Base-by-base conservation (phyloP, 2,329 filamentous ascomycete genomes). In the Fusarium siculi region DNA sequence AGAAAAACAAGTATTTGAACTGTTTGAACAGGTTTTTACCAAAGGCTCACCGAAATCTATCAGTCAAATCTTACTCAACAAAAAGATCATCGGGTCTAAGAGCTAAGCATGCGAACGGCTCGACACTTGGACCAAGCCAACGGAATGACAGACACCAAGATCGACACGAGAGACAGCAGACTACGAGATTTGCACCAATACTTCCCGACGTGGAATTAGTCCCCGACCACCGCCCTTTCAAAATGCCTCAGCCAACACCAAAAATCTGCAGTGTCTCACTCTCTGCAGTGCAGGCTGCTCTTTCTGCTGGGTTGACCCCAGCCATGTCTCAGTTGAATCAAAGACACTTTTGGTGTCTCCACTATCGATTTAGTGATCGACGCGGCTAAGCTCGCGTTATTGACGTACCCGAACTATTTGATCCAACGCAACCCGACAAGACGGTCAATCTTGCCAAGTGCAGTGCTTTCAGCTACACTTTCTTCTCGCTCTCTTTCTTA, bases 321-420 rank as follows among this genome's bases (percentile, higher is more conserved):
- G 65, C 63, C 59, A 34, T 76, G 74, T 76, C 74, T 76, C 74
- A 76, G 74, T 76, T 76, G 72, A 66, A 52, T 58, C 56, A 60
- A 44, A 66, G 69, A 62, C 54, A 70, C 32, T 46, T n/a, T 46
- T 21, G 8, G 18, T 18, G 18, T 2, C 43, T 19, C 52, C 57
- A 70, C 64, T 53, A 34, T 44, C 19, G 50, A 47, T 58, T 37
- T 34, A 62, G 23, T 57, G 72, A 74, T 73, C 72, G 57, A 67
- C 72, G 50, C 40, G 37, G 42, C 64, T 66, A 63, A 49, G 40
- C 9, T 62, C 32, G 68, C 52, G 44, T 62, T 71, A 28, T 66
- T 68, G 70, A 73, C 57, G 57, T 68, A 59, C 56, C 39, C 66
- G 36, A 72, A 71, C 68, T 73, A 73, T 72, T 73, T 72, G 56